Evolutionary conservation across 345 rosid species (phyloP).

Genomic region (Acer campestre): DNA sequence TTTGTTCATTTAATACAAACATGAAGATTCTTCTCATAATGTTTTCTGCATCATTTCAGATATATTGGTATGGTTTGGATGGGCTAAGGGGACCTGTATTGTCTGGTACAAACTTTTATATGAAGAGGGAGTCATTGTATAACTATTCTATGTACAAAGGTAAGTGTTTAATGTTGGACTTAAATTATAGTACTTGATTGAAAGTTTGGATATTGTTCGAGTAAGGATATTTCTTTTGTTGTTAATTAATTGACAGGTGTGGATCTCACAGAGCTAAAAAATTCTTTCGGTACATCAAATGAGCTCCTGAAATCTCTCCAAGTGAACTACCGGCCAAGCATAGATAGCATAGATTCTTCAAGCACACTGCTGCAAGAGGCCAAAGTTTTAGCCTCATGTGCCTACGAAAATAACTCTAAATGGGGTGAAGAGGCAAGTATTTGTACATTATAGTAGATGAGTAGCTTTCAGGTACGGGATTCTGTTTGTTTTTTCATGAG

Average conservation of each 20-base stretch:
- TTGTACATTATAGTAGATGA: neutral
- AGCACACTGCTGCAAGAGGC: conserved; percentile 19
- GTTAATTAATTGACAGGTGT: neutral
- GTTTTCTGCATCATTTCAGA: conserved; percentile 13
- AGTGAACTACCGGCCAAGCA: neutral
- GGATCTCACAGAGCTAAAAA: conserved; percentile 19
- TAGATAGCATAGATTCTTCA: conserved; percentile 2
- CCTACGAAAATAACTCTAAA: conserved; percentile 30
- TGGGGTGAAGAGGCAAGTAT: conserved; percentile 49
- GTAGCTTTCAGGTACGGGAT: too few species aligned
- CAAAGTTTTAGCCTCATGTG: conserved; percentile 33
- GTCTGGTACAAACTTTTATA: conserved; percentile 48
- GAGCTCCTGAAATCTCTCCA: conserved; percentile 33
- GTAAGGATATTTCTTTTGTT: neutral
- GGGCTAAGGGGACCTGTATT: conserved; percentile 43
- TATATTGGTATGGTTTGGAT: conserved; percentile 31
- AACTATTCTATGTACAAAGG: conserved; percentile 3
- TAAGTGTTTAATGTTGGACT: neutral
- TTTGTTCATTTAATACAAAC: too few species aligned
- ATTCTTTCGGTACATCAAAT: conserved; percentile 34
- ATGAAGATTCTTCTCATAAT: neutral
- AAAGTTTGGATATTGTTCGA: too few species aligned
- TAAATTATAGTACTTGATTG: too few species aligned
- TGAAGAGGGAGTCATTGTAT: conserved; percentile 40
- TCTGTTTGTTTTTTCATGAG: too few species aligned